These are phyloP conservation scores for Thoreauomyces humboldtii DNA, from an alignment of 192 early-diverging fungal species.

Conservation along the genomic window DNA sequence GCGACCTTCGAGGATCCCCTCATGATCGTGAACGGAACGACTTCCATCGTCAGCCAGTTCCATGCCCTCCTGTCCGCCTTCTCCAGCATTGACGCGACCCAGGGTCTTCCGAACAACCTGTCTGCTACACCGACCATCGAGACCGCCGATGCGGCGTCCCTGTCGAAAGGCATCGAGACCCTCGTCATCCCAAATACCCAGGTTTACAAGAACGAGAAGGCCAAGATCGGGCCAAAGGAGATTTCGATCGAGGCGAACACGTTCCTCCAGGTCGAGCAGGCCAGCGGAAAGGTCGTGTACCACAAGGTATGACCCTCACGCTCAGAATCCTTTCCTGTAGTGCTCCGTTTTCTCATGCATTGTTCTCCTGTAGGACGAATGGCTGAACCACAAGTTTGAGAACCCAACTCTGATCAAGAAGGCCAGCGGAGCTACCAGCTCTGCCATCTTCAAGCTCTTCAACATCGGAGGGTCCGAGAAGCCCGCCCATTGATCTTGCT, in stretches of 20 bases:
- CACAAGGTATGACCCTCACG: no score
- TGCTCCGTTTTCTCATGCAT: no score
- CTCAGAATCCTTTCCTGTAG: no score
- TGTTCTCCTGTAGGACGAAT: no score
- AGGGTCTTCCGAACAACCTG: neutral
- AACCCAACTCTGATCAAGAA: slow-evolving; percentile 11
- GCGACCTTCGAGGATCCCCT: slow-evolving; percentile 14
- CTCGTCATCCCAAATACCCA: slow-evolving; percentile 6
- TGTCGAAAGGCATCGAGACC: neutral
- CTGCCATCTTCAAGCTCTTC: slow-evolving; percentile 16
- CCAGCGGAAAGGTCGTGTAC: neutral
- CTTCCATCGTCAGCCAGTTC: slow-evolving; percentile 10
- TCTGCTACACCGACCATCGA: neutral
- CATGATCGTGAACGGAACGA: slow-evolving; percentile 5
- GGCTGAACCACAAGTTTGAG: slow-evolving; percentile 8
- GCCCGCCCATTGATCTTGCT: no score
- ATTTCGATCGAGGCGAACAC: slow-evolving; percentile 1
- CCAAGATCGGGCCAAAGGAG: neutral
- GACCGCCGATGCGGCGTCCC: neutral
- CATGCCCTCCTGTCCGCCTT: slow-evolving; percentile 4
- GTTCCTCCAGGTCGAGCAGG: neutral
- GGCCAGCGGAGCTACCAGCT: neutral
- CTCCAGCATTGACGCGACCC: neutral
- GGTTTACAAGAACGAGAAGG: neutral
- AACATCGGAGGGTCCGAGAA: neutral